Percentiles rank a stretch among this genome's conserved stretches.
Evolutionary conservation across 768 basidiomycete genomes (phyloP).

Genomic region (Mycena albidolilacea): DNA sequence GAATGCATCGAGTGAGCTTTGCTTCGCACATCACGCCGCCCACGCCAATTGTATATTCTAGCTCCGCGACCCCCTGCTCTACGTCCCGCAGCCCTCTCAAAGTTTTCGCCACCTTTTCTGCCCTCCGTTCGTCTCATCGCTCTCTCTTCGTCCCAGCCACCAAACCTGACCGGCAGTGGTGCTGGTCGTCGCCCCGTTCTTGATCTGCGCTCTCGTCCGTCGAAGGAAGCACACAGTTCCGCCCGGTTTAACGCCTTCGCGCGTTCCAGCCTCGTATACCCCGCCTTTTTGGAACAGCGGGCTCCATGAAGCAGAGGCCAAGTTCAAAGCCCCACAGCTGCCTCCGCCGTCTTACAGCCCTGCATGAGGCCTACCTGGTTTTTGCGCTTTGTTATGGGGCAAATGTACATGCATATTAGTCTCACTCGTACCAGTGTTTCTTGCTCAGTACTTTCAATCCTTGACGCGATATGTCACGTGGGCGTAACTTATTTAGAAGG

Average conservation of each 20-base stretch:
- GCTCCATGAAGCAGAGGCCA: neutral
- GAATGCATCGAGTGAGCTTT: conserved; percentile 7
- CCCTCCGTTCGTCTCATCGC: neutral
- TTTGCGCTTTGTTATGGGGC: no score
- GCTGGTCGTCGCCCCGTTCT: conserved; percentile 12
- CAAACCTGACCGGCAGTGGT: neutral
- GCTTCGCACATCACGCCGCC: neutral
- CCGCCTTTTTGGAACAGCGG: neutral
- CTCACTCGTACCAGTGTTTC: no score
- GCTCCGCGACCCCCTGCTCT: neutral
- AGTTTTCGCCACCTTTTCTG: conserved; percentile 11
- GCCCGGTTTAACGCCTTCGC: neutral
- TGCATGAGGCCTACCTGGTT: neutral
- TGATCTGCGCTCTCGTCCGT: conserved; percentile 7
- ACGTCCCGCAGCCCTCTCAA: conserved; percentile 7
- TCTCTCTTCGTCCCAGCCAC: neutral
- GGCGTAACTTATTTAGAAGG: no score
- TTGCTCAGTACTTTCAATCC: no score
- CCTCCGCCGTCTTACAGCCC: conserved; percentile 23
- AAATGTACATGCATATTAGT: no score
- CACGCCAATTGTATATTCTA: neutral
- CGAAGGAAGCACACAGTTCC: neutral
- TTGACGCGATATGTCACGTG: no score
- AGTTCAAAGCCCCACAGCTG: neutral
- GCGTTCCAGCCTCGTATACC: neutral